Evolutionary conservation across 148 eudicot species (phyloP), one percentile per base, ranked within the genome.

Genomic region (Rhododendron kiyosumense): DNA sequence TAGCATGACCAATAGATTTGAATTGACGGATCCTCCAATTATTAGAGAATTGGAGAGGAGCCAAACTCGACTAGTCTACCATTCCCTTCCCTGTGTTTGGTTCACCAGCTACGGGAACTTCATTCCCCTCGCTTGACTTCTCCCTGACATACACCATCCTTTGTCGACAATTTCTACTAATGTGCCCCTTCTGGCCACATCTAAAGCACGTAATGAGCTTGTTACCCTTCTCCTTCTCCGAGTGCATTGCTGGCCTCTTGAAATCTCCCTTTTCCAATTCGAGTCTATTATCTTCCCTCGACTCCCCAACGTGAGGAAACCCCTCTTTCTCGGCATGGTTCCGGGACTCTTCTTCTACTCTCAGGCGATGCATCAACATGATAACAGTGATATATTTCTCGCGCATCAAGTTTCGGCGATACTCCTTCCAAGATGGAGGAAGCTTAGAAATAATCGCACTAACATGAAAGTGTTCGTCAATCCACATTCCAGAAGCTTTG

Each of bases 381-480:
- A 92, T 87, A 3, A 94, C 89, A 14, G 95, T 90, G 57, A 93
- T 73, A 86, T 85, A 84, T 43, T 93, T 93, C 84, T 93, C 94
- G 48, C 71, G 91, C 98, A 94, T 90, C 91, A 94, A 43, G 86
- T 88, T 87, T 61, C 82, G 78, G 11, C 91, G 86, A 54, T 34
- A 86, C n/a, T 90, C 94, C 85, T 91, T 96, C 98, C 99, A 96
- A 2, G 98, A 94, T 36, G 92, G 91, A 0, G 96, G 98, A 78
- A 94, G 94, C 92, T 94, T 96, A 34, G 98, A 94, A 77, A 96
- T 84, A 63, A 94, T 94, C 26, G 86, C 92, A 73, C 92, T 90
- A 30, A 91, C 93, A 83, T 94, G 96, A 75, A 96, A 93, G 81
- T 92, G 89, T 86, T 96, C 99, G 71, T 94, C 96, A 41, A 96